Evolutionary conservation across 2,329 filamentous ascomycete genomes (phyloP), one percentile per base, ranked within the genome.

Genomic region (Aspergillus sp.): DNA sequence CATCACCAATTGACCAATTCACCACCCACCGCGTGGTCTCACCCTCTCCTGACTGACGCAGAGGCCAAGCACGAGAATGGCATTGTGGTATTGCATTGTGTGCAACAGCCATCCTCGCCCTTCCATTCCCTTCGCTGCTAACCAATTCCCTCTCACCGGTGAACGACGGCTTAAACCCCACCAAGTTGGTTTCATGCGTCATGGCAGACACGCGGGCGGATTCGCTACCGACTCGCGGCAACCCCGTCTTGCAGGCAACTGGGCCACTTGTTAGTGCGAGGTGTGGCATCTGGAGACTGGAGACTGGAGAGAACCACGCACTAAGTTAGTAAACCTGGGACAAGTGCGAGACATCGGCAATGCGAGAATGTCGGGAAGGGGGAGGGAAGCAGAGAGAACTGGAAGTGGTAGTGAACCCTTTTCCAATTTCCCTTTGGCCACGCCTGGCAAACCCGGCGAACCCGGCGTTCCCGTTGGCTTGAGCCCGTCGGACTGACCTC

Each of bases 401-500:
- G 19, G 23, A 21, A 28, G 25, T 28, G 25, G 25, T 12, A 15
- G 41, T 12, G 32, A 36, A 36, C 32, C 32, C 32, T 36, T 36
- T 36, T 6, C 10, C 32, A 36, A 36, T 36, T 36, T 36, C 19
- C 39, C 41, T 45, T 23, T 45, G 43, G 50, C 53, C 38, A 30
- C 49, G 52, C 45, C 38, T 60, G 54, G 45, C 57, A 50, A 50
- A 50, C 15, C 61, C 61, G 65, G 65, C 58, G 60, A 65, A 67
- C 60, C 64, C 64, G 67, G 61, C 30, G 15, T 55, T 63, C 61
- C 69, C 68, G 69, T 67, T 64, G 61, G 62, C 63, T 59, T 55
- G 57, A 57, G 59, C 60, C 64, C 64, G 63, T 62, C 50, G 30
- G 57, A 68, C 70, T 74, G 71, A 74, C 71, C 69, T 74, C 71